Conservation (phyloP, 371 early-diverging fungal genomes). For the Actinomucor elegans region DNA sequence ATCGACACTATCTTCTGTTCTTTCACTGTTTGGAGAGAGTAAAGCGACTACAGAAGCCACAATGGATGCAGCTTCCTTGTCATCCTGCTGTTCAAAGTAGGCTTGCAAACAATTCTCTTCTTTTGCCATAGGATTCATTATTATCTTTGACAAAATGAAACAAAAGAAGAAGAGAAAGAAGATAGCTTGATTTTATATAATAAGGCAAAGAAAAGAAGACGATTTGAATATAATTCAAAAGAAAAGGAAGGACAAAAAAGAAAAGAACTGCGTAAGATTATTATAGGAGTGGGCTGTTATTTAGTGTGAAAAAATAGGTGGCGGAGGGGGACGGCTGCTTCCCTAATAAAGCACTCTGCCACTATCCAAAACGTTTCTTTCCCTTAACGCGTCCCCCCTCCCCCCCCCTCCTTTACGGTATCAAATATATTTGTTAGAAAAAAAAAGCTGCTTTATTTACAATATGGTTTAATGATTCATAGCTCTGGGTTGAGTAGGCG, state of each 20-base stretch:
- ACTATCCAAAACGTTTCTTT: no score
- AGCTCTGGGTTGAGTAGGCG: conserved; percentile 23
- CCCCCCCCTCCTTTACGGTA: background rate
- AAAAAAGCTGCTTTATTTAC: background rate
- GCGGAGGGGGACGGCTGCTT: no score
- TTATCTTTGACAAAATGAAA: no score
- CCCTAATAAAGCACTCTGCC: no score
- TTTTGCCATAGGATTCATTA: no score
- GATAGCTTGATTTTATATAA: conserved; percentile 3
- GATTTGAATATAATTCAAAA: no score
- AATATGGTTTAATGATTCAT: conserved; percentile 26
- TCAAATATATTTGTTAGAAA: background rate
- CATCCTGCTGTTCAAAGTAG: conserved; percentile 21
- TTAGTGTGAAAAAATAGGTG: no score
- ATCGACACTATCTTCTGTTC: conserved; percentile 1
- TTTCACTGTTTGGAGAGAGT: conserved; percentile 11
- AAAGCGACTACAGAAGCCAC: conserved; percentile 14
- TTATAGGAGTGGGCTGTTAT: no score
- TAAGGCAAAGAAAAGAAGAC: background rate
- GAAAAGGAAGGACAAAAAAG: no score
- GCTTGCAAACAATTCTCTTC: conserved; percentile 11
- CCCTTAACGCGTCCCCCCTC: no score
- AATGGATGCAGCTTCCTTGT: conserved; percentile 18
- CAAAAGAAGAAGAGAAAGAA: no score
- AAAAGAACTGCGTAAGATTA: no score